Evolutionary conservation across 345 rosid genomes (phyloP).

Genomic region (Citropsis articulata): DNA sequence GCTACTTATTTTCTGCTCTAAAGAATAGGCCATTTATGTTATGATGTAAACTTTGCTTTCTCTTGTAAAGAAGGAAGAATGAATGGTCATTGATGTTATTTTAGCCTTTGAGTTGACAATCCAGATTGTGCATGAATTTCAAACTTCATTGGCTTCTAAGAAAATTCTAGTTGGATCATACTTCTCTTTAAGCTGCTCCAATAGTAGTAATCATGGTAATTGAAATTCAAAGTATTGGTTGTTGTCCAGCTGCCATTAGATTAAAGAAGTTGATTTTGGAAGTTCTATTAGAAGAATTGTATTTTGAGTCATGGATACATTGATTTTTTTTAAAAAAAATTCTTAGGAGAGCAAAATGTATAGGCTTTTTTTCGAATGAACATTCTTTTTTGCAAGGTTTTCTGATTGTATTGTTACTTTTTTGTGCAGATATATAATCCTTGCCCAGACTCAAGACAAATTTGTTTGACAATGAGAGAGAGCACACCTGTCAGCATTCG

Average conservation of each 20-base stretch:
- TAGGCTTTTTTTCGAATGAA: background rate
- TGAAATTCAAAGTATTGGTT: background rate
- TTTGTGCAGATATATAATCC: slow-evolving; percentile 6
- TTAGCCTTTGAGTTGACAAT: background rate
- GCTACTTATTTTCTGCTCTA: background rate
- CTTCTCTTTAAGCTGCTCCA: background rate
- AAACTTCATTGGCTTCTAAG: background rate
- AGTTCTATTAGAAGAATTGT: background rate
- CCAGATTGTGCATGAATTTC: background rate
- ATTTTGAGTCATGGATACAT: background rate
- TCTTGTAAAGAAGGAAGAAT: background rate
- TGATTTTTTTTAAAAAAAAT: too few species aligned
- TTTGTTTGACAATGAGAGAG: slow-evolving; percentile 52
- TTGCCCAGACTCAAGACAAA: slow-evolving; percentile 1
- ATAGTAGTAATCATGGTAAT: background rate
- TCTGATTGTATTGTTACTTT: background rate
- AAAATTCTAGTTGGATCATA: background rate
- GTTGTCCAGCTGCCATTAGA: background rate
- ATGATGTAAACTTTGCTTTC: background rate
- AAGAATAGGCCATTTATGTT: background rate
- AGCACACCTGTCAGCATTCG: slow-evolving; percentile 45
- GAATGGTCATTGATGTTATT: background rate
- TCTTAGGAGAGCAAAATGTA: background rate
- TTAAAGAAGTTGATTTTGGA: background rate
- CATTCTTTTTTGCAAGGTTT: background rate